Evolutionary conservation across 2,329 filamentous ascomycete genomes (phyloP).

Genomic region (Blastomyces parvus): DNA sequence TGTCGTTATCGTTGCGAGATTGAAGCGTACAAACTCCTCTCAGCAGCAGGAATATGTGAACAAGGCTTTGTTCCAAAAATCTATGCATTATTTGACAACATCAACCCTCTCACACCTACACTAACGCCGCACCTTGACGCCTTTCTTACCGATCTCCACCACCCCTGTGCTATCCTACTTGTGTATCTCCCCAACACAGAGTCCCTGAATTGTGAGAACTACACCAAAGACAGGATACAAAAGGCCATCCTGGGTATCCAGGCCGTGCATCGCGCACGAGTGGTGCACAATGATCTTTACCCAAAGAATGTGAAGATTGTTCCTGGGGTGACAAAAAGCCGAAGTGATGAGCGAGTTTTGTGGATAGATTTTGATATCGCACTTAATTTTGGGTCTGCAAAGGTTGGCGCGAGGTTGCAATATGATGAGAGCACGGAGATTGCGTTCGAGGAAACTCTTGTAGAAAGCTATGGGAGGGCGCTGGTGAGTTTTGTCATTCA

Average conservation of each 20-base stretch:
- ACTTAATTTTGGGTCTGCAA: neutral
- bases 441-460: neutral
- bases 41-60: neutral
- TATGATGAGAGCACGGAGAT: neutral
- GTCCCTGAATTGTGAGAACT: neutral
- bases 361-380: conserved; percentile 12
- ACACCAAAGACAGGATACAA: neutral
- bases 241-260: neutral
- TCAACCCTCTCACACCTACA: too few species aligned
- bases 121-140: neutral
- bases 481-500: neutral
- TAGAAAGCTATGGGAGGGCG: neutral
- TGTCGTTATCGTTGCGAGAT: conserved; percentile 12
- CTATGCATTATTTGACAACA: too few species aligned
- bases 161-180: neutral
- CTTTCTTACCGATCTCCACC: neutral
- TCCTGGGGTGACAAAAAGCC: conserved; percentile 9
- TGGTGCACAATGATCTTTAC: neutral
- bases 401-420: neutral
- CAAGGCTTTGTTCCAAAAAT: too few species aligned
- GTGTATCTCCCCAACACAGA: neutral
- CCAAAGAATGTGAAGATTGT: conserved; percentile 7
- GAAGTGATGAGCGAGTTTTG: conserved; percentile 11
- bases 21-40: conserved; percentile 7
- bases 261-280: neutral